Evolutionary conservation across 139 green algal genomes (phyloP).

Genomic region (Chlorella sp.): DNA sequence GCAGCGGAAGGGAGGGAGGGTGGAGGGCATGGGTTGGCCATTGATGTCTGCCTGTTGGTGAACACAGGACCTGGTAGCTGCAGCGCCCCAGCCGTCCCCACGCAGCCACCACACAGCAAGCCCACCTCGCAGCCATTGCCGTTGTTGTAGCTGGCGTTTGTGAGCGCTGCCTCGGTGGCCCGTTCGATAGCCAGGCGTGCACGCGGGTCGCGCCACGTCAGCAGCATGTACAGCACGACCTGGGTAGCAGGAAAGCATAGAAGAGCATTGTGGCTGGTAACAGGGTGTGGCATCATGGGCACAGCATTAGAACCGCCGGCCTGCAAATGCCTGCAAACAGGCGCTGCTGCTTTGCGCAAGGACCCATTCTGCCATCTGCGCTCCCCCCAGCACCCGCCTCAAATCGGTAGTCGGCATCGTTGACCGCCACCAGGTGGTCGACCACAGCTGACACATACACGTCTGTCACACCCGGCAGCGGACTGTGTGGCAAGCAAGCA

Average conservation of each 20-base stretch:
- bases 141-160: constrained; percentile 12
- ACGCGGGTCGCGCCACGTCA: constrained; percentile 36
- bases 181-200: neutral
- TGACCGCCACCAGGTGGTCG: constrained; percentile 27
- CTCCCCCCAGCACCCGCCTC: neutral
- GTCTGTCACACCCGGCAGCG: neutral
- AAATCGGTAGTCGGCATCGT: constrained; percentile 40
- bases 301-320: too few species aligned
- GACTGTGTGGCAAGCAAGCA: neutral
- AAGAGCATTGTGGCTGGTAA: too few species aligned
- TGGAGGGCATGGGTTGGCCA: neutral
- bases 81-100: too few species aligned
- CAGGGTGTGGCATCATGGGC: too few species aligned
- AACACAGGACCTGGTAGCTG: too few species aligned
- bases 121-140: constrained; percentile 6
- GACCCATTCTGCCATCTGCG: too few species aligned
- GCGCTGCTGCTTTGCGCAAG: too few species aligned
- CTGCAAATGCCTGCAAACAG: too few species aligned
- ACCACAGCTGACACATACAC: constrained; percentile 31
- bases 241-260: neutral
- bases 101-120: neutral
- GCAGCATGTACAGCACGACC: constrained; percentile 37
- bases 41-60: too few species aligned
- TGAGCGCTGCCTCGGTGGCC: neutral
- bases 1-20: neutral